Conservation (phyloP, 2,329 filamentous ascomycete species). For the Talaromyces marneffei region DNA sequence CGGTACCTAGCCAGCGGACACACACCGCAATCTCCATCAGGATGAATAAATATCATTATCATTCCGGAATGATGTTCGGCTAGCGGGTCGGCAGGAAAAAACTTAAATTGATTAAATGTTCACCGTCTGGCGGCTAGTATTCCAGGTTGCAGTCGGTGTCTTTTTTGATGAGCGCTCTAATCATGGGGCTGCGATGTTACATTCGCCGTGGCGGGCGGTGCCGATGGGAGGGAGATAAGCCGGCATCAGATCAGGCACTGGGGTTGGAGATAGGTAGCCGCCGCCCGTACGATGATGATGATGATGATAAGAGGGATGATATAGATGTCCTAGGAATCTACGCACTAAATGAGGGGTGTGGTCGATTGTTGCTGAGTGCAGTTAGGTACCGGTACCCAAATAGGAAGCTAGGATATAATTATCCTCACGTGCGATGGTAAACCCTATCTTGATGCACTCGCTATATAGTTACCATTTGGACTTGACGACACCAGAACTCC, state of each 20-base stretch:
- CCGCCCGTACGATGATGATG: neutral
- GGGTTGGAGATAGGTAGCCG: neutral
- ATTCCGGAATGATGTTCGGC: neutral
- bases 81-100: neutral
- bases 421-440: neutral
- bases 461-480: neutral
- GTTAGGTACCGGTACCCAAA: neutral
- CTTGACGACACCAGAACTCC: neutral
- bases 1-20: too few relatives aligned
- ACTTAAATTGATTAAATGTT: neutral
- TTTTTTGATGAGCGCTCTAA: neutral
- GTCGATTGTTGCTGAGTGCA: neutral
- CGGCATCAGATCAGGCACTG: neutral
- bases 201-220: neutral
- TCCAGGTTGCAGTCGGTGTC: neutral
- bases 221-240: neutral
- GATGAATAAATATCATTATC: neutral
- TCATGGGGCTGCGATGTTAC: constrained; percentile 2
- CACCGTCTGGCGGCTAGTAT: neutral
- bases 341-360: too few relatives aligned
- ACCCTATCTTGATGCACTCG: neutral
- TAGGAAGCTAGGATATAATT: neutral
- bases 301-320: neutral
- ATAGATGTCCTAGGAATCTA: too few relatives aligned
- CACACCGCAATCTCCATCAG: neutral